A percentile compares a stretch with the other conserved stretches of the same genome.
These are phyloP conservation scores for Aspergillus carbonarius DNA, from an alignment of 2,329 filamentous ascomycete genomes.

Conservation along the genomic window DNA sequence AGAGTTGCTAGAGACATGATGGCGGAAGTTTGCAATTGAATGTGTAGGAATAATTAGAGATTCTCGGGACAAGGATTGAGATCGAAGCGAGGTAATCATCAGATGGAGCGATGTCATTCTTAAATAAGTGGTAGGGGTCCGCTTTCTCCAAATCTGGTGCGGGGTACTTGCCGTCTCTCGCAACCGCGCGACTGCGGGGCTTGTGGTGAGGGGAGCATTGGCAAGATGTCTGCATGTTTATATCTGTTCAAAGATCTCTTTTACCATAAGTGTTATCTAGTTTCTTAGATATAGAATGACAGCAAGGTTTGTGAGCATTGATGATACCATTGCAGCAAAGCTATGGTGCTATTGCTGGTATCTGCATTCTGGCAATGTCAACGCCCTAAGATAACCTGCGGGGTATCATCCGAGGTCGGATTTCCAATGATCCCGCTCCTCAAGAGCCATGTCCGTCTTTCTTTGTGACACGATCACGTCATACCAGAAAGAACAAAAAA, in stretches of 20 bases:
- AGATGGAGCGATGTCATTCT: constrained; percentile 3
- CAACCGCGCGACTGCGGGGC: background rate
- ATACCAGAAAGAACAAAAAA: too few relatives aligned
- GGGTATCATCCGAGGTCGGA: background rate
- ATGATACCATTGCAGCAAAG: background rate
- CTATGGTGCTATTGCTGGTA: background rate
- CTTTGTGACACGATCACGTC: too few relatives aligned
- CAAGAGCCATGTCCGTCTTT: too few relatives aligned
- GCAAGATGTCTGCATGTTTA: background rate
- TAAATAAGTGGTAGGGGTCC: constrained; percentile 16
- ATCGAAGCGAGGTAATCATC: background rate
- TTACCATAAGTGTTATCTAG: background rate
- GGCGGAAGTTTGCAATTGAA: background rate
- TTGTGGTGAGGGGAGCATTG: constrained; percentile 7
- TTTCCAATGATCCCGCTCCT: background rate
- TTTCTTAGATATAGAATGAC: background rate
- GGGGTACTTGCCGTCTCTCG: constrained; percentile 8
- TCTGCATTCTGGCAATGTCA: background rate
- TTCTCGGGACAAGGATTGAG: background rate
- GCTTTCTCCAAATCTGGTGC: constrained; percentile 16
- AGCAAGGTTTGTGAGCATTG: background rate
- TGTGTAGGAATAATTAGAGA: background rate
- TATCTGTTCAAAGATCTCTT: background rate
- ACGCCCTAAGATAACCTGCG: background rate
- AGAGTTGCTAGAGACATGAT: constrained; percentile 47